phyloP scores from a whole-genome alignment of 352 stramenopile genomes.

The Ophiocytium majus region DNA sequence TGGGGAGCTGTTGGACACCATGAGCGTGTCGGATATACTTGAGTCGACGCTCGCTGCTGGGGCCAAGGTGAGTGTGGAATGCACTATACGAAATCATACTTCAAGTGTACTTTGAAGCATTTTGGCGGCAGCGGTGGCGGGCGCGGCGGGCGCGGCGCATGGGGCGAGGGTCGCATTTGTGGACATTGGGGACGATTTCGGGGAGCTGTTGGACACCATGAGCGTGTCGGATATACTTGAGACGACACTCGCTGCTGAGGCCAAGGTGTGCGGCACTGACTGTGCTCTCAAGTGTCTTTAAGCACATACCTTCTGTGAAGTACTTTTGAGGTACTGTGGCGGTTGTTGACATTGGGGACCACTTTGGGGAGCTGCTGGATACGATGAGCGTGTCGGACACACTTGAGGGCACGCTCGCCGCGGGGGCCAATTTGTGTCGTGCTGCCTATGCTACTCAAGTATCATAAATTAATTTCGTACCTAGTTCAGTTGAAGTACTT shows the following conservation, averaged over 20 bases:
- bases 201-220: neutral
- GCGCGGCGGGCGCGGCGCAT: conserved; percentile 65
- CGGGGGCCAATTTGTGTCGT: neutral
- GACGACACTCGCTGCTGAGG: neutral
- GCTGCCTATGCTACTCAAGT: too few relatives aligned
- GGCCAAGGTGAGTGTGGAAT: too few relatives aligned
- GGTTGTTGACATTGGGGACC: conserved; percentile 67
- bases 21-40: neutral
- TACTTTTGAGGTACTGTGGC: conserved; percentile 72
- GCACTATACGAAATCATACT: too few relatives aligned
- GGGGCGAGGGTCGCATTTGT: conserved; percentile 76
- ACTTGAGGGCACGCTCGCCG: neutral
- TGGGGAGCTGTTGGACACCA: neutral
- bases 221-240: neutral
- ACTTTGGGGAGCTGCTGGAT: neutral
- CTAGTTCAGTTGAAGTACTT: too few relatives aligned
- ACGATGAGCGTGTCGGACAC: neutral
- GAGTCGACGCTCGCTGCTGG: neutral
- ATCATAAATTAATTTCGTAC: too few relatives aligned
- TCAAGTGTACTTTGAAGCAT: too few relatives aligned
- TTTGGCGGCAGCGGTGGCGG: conserved; percentile 8
- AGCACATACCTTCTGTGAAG: too few relatives aligned
- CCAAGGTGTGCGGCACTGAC: neutral
- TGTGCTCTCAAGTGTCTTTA: too few relatives aligned
- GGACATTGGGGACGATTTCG: conserved; percentile 56